A percentile compares a stretch with the other conserved stretches of the same genome.
phyloP scores from a whole-genome alignment of 345 rosid genomes.

The Angophora floribunda region DNA sequence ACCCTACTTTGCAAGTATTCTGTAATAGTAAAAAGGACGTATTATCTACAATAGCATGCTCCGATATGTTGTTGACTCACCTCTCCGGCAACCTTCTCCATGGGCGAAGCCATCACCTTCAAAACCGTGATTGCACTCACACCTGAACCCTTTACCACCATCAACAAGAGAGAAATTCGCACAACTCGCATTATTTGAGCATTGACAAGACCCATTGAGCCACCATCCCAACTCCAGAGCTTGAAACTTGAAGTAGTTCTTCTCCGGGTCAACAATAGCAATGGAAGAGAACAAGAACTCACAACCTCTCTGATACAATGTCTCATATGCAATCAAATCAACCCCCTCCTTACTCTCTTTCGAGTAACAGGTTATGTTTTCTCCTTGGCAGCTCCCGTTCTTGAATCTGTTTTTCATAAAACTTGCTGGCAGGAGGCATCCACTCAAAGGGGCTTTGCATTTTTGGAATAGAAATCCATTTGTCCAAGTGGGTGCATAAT shows the following conservation, averaged over 20 bases:
- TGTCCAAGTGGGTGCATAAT: constrained; percentile 25
- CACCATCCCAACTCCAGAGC: constrained; percentile 61
- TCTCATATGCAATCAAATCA: constrained; percentile 5
- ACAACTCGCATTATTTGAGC: constrained; percentile 18
- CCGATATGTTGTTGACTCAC: constrained; percentile 30
- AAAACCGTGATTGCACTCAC: constrained; percentile 41
- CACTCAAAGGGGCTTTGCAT: constrained; percentile 5
- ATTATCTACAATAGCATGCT: not conserved
- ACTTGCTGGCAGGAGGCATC: constrained; percentile 24
- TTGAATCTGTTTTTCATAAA: constrained; percentile 6
- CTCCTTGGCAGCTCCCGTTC: constrained; percentile 8
- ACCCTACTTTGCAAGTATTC: not conserved
- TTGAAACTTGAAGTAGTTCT: constrained; percentile 23
- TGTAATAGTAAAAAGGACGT: not conserved
- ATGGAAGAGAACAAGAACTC: constrained; percentile 37
- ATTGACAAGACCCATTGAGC: constrained; percentile 29
- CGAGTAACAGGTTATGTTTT: constrained; percentile 29
- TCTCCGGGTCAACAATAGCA: constrained; percentile 15
- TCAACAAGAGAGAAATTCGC: not conserved
- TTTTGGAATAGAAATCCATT: constrained; percentile 50
- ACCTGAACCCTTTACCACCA: constrained; percentile 24
- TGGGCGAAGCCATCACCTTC: constrained; percentile 44
- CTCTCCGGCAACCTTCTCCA: constrained; percentile 45
- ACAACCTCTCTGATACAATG: constrained; percentile 21
- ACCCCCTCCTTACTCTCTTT: not conserved